Percentiles rank a stretch among this genome's conserved stretches.
Conservation (phyloP, 768 basidiomycete genomes). For the Cystobasidium tubakii region DNA sequence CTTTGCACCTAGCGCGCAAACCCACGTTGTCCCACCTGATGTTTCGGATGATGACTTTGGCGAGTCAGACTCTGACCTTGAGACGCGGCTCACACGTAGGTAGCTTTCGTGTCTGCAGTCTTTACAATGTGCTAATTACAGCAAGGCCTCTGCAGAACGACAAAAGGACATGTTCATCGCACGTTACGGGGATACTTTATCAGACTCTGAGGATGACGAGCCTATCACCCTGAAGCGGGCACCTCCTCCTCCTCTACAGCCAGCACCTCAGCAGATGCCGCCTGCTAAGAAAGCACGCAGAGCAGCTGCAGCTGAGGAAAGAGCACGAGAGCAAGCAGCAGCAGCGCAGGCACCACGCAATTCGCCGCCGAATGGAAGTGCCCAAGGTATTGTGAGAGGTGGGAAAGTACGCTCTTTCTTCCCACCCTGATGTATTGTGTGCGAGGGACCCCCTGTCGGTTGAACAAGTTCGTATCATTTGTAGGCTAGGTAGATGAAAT, state of each 20-base stretch:
- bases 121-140: too few species aligned
- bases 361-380: conserved; percentile 20
- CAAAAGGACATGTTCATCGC: conserved; percentile 30
- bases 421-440: conserved; percentile 13
- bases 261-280: conserved; percentile 12
- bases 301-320: conserved; percentile 19
- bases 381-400: conserved; percentile 20
- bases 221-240: conserved; percentile 20
- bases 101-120: conserved; percentile 43
- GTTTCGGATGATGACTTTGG: conserved; percentile 55
- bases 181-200: conserved; percentile 35
- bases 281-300: conserved; percentile 17
- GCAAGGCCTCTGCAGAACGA: conserved; percentile 37
- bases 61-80: conserved; percentile 50
- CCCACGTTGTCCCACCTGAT: conserved; percentile 75
- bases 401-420: conserved; percentile 36
- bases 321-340: neutral
- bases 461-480: neutral
- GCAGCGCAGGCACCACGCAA: neutral
- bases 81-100: conserved; percentile 48
- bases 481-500: too few species aligned
- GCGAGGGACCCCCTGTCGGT: neutral
- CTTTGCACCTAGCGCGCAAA: conserved; percentile 74
- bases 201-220: conserved; percentile 35
- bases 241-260: conserved; percentile 19